These are phyloP conservation scores for Sphaerulina populicola DNA, from an alignment of 2,329 filamentous ascomycete species.

Conservation along the genomic window DNA sequence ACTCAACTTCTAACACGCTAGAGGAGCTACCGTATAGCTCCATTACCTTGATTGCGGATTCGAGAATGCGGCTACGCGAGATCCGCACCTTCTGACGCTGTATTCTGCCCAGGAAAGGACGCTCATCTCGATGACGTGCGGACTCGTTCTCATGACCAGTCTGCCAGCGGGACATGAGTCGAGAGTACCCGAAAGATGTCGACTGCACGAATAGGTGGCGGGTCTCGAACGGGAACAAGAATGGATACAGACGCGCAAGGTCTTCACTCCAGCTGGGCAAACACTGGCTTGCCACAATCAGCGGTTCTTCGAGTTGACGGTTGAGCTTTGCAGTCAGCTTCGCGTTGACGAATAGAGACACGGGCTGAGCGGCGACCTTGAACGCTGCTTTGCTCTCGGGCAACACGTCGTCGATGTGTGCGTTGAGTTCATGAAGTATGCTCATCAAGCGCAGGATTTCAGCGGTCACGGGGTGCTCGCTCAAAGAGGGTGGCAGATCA, in stretches of 20 bases:
- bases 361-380: slow-evolving; percentile 67
- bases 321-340: slow-evolving; percentile 97
- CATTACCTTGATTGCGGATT: slow-evolving; percentile 97
- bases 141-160: slow-evolving; percentile 78
- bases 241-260: slow-evolving; percentile 83
- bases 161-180: slow-evolving; percentile 97
- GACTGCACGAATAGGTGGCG: slow-evolving; percentile 94
- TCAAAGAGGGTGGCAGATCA: slow-evolving; percentile 67
- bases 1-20: slow-evolving; percentile 92
- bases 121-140: slow-evolving; percentile 73
- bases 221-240: slow-evolving; percentile 96
- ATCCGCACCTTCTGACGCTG: slow-evolving; percentile 98
- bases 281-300: slow-evolving; percentile 95
- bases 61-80: slow-evolving; percentile 84
- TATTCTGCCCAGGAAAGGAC: slow-evolving; percentile 80
- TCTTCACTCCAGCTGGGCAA: slow-evolving; percentile 95
- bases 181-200: slow-evolving; percentile 93
- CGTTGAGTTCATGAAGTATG: slow-evolving; percentile 85
- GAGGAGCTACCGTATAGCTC: slow-evolving; percentile 95
- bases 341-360: slow-evolving; percentile 95
- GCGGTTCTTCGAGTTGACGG: slow-evolving; percentile 86
- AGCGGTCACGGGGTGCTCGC: slow-evolving; percentile 73
- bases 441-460: slow-evolving; percentile 82
- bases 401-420: slow-evolving; percentile 84
- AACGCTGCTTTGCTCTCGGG: slow-evolving; percentile 58